Evolutionary conservation across 2,329 filamentous ascomycete species (phyloP).

Genomic region (Zasmidium angulare): DNA sequence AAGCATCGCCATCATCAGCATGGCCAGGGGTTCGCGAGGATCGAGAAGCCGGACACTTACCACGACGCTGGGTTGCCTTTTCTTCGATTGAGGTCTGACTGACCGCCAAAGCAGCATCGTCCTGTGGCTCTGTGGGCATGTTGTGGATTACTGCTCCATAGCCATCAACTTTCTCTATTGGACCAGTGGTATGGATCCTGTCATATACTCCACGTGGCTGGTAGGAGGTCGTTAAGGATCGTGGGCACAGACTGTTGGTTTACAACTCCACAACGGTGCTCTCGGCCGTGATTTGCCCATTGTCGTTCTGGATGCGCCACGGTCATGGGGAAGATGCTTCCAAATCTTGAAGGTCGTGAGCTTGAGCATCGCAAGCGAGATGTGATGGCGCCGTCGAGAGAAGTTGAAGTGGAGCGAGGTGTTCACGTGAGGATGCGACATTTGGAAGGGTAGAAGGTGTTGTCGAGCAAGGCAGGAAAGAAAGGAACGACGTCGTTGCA

Average conservation of each 20-base stretch:
- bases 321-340: neutral
- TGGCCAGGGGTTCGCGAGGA: neutral
- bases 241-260: neutral
- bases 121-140: conserved; percentile 1
- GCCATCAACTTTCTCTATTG: neutral
- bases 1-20: no score
- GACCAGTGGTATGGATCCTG: neutral
- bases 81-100: neutral
- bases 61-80: neutral
- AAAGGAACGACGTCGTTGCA: no score
- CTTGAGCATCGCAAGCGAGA: no score
- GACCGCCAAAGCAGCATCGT: neutral
- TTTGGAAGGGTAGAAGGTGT: no score
- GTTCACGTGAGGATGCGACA: no score
- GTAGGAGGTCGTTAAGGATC: neutral
- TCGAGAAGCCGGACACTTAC: neutral
- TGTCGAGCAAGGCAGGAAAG: no score
- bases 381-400: neutral
- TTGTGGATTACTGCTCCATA: neutral
- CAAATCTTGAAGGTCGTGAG: neutral
- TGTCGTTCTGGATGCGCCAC: neutral
- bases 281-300: neutral
- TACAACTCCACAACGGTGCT: neutral
- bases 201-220: neutral
- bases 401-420: no score